Evolutionary conservation across 2,329 filamentous ascomycete genomes (phyloP), one percentile per base, ranked within the genome.

Genomic region (Lithohypha guttulata): DNA sequence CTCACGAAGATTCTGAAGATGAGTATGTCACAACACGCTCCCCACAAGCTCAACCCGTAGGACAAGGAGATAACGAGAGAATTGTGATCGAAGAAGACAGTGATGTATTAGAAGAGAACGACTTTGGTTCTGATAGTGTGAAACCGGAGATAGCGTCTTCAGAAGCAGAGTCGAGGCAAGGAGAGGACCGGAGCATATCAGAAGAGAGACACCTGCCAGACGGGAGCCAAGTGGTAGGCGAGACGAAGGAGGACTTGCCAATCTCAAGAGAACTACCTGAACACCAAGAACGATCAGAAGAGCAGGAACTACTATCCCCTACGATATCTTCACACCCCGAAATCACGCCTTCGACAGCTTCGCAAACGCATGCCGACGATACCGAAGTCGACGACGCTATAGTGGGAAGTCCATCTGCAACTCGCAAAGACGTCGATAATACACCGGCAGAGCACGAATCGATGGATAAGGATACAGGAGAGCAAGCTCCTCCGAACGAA

Each of bases 81-180:
- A 11, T 30, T 19, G 9, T 39, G 23, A 31, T 30, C 20, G 35
- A 39, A 22, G 35, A 39, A 9, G 35, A 39, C 19, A 31, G 26
- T 14, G 35, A 39, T 15, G 19, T 17, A 8, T n/a, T n/a, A 13
- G 26, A 8, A 10, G 35, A 30, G 8, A 22, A 36, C 15, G 13
- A 15, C n/a, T 14, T 6, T 3, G 11, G 19, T 17, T 17, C 3
- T 17, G 5, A 32, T 19, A n/a, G 29, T 11, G 21, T 15, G 20
- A 35, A 35, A 26, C 2, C 15, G 11, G 35, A 30, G 9, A 13
- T 21, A 7, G n/a, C 6, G 2, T 30, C 35, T 13, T 18, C 26
- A 6, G 2, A 20, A 30, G 8, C 6, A 2, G 25, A 26, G 6
- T n/a, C n/a, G n/a, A n/a, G n/a, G n/a, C n/a, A n/a, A n/a, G n/a